Base-by-base conservation (phyloP, 768 basidiomycete species). In the Tephrocybe sp. region DNA sequence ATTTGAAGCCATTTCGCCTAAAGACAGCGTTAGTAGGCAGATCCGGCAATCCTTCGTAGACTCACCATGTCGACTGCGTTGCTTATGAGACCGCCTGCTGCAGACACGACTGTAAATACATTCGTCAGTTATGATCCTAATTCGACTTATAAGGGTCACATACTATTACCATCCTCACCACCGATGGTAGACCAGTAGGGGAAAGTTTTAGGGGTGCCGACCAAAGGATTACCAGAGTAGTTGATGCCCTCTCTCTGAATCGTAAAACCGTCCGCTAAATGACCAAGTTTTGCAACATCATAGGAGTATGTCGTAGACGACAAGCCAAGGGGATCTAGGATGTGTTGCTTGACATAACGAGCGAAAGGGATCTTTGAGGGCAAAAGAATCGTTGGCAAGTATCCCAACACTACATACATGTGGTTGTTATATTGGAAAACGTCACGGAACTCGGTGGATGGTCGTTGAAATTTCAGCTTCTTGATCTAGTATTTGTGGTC, bases 301-400 rank as follows among this genome's bases (percentile, higher is more conserved):
- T 58, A 64, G 3, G 66, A 67, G 32, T 64, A 69, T 1, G 67
- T 69, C 2, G 68, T 63, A 9, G 60, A 58, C 1, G 48, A 55
- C 52, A 69, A 46, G 1, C 64, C 63, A 0, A 69, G 58, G 9
- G 60, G 60, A 5, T 60, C 60, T 9, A 69, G 59, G 18, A 69
- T 66, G 34, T 65, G 55, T 19, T 66, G 52, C 36, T 64, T 60
- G 35, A 68, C 67, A 57, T 65, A 69, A n/a, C 55, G 56, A 9
- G 62, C 58, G 36, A 66, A 60, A 5, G 63, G 54, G 1, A 56
- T 54, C 30, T 61, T 61, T 11, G 61, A 62, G 3, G 62, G 60
- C 8, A 63, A 53, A 25, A 68, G 55, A 1, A 47, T 47, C 1
- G 65, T 59, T 0, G 64, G 67, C 16, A 71, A 47, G 42, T 62